phyloP scores from a whole-genome alignment of 1,139 yeast species.

The Wickerhamiella pararugosa region DNA sequence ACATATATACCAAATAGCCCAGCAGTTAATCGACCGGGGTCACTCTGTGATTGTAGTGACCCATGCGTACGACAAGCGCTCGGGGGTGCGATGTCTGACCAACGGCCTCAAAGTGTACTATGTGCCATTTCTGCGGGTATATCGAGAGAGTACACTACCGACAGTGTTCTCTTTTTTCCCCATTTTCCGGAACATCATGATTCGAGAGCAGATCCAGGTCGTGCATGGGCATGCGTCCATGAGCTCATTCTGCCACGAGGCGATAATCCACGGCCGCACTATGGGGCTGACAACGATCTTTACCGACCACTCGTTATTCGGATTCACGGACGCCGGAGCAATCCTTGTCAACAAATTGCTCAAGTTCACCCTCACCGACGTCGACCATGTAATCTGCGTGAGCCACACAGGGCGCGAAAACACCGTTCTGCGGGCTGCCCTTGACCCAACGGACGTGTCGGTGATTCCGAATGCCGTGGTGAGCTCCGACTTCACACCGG shows the following conservation, averaged over 20 bases:
- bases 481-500: slow-evolving; percentile 63
- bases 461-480: slow-evolving; percentile 96
- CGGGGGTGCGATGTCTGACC: slow-evolving; percentile 67
- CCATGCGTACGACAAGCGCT: slow-evolving; percentile 71
- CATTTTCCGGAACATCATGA: slow-evolving; percentile 62
- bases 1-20: slow-evolving; percentile 75
- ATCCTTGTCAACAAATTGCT: slow-evolving; percentile 76
- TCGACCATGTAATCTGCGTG: slow-evolving; percentile 88
- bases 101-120: slow-evolving; percentile 90
- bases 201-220: slow-evolving; percentile 73
- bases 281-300: slow-evolving; percentile 88
- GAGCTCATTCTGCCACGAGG: slow-evolving; percentile 78
- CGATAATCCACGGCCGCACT: slow-evolving; percentile 75
- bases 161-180: slow-evolving; percentile 84
- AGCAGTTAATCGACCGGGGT: slow-evolving; percentile 66
- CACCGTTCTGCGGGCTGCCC: slow-evolving; percentile 71
- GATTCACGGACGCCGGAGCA: slow-evolving; percentile 75
- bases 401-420: slow-evolving; percentile 95
- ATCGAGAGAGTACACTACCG: slow-evolving; percentile 77
- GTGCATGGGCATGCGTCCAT: slow-evolving; percentile 94
- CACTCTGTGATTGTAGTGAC: slow-evolving; percentile 87
- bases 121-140: slow-evolving; percentile 64
- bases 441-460: slow-evolving; percentile 64
- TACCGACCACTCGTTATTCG: slow-evolving; percentile 92
- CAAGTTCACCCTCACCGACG: slow-evolving; percentile 70